Percentiles rank a stretch among this genome's conserved stretches.
These are phyloP conservation scores for Thielaviopsis populi DNA, from an alignment of 2,329 filamentous ascomycete species.

Conservation along the genomic window DNA sequence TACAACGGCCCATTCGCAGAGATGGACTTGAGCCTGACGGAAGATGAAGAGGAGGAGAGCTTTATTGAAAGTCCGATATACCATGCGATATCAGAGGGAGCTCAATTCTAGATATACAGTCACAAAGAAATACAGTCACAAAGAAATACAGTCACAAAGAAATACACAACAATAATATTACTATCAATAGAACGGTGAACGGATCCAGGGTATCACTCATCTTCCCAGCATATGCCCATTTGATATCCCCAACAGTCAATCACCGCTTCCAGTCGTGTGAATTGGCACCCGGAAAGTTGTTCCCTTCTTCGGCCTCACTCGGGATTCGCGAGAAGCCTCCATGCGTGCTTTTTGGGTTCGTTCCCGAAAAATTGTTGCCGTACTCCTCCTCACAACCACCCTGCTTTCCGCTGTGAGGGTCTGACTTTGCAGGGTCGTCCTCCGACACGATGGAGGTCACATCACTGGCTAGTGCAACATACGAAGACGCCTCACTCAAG, in stretches of 20 bases:
- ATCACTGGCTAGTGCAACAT: neutral
- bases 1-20: neutral
- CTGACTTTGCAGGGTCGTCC: neutral
- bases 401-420: neutral
- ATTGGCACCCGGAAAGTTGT: conserved; percentile 16
- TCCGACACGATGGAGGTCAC: neutral
- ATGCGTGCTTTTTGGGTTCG: conserved; percentile 8
- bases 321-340: conserved; percentile 2
- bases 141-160: neutral
- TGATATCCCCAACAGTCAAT: neutral
- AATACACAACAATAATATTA: neutral
- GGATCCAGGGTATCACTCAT: too few species aligned
- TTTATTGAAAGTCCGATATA: neutral
- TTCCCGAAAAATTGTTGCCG: conserved; percentile 17
- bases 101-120: neutral
- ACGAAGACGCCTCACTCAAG: neutral
- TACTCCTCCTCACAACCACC: conserved; percentile 9
- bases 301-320: conserved; percentile 9
- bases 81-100: too few species aligned
- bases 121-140: too few species aligned
- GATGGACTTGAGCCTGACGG: neutral
- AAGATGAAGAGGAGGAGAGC: neutral
- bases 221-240: neutral
- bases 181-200: neutral
- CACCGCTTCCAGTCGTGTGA: neutral